Evolutionary conservation across 2,329 filamentous ascomycete genomes (phyloP).

Genomic region (Cryphonectria japonica): DNA sequence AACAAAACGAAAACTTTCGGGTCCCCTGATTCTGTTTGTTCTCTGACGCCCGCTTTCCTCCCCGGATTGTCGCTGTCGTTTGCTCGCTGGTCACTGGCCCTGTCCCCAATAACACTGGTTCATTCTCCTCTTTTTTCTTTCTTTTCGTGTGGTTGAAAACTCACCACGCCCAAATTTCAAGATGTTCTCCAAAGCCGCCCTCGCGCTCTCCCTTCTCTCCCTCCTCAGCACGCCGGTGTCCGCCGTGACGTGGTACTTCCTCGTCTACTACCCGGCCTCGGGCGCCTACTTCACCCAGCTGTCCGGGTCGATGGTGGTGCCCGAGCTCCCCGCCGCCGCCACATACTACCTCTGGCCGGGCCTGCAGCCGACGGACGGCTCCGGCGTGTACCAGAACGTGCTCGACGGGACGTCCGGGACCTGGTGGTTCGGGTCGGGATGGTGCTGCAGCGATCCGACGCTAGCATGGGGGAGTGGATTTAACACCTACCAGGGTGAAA

Average conservation of each 20-base stretch:
- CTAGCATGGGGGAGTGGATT: constrained; percentile 46
- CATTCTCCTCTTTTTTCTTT: no score
- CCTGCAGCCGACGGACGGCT: constrained; percentile 44
- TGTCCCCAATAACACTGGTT: neutral
- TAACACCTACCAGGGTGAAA: constrained; percentile 40
- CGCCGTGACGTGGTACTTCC: constrained; percentile 41
- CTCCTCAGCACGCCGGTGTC: constrained; percentile 35
- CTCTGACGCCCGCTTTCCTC: neutral
- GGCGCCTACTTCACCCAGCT: constrained; percentile 41
- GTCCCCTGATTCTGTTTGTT: neutral
- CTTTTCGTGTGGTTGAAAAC: neutral
- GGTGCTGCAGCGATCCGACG: constrained; percentile 46
- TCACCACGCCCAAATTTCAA: constrained; percentile 1
- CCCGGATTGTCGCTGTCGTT: neutral
- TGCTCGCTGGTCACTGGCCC: neutral
- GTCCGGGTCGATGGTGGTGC: constrained; percentile 38
- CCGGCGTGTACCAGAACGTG: constrained; percentile 48
- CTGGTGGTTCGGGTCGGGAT: constrained; percentile 47
- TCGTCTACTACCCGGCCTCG: constrained; percentile 40
- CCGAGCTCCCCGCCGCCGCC: constrained; percentile 37
- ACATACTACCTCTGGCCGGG: constrained; percentile 49
- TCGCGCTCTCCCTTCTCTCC: constrained; percentile 29
- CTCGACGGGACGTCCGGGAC: constrained; percentile 45
- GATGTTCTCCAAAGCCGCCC: constrained; percentile 27
- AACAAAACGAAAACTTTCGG: neutral